Base-by-base conservation (phyloP, 495 filamentous ascomycete species). In the Trichocladium antarcticum region DNA sequence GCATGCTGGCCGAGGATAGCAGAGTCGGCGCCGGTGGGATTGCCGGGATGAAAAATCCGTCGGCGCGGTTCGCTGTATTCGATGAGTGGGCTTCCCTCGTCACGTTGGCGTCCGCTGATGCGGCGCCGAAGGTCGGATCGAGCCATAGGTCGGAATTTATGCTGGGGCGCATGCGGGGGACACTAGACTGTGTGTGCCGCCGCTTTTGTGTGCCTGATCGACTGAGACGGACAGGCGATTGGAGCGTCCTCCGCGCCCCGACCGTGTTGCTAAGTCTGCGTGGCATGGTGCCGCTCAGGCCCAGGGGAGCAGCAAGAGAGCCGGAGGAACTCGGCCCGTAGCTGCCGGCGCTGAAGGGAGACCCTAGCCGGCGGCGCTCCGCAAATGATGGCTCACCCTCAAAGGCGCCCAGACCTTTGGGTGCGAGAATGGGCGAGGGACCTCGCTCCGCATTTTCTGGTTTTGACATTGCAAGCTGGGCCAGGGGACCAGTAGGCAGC, bases 401-500 rank as follows among this genome's bases (percentile, higher is more conserved):
- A 19, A 47, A 57, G 6, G 55, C 57, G 15, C 34, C 16, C 10
- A 58, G 36, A 11, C 37, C 17, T 14, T 49, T 41, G 27, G 35
- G 38, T 14, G 36, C 32, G 22, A 49, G 41, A 10, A 38, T 29
- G 12, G 52, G 43, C 16, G 36, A 36, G 1, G 39, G 37, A 52
- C 41, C 14, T 42, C 39, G 54, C 39, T 40, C 48, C 6, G 37
- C 14, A 14, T 60, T 57, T 41, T 61, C 66, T 2, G 59, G 55
- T 6, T 51, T 53, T n/a, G 70, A 70, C 24, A 60, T 50, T 14
- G 71, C 66, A 29, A 78, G 69, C 46, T 76, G 71, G 5, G 86
- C 77, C 44, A 97, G 63, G 0, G 85, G 81, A 37, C 79, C 83
- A 29, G 77, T 73, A 1, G 77, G 79, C 45, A 83, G 78, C 85